Percentiles rank a stretch among this genome's conserved stretches.
Conservation (phyloP, 371 early-diverging fungal genomes). For the Smittium culicis region DNA sequence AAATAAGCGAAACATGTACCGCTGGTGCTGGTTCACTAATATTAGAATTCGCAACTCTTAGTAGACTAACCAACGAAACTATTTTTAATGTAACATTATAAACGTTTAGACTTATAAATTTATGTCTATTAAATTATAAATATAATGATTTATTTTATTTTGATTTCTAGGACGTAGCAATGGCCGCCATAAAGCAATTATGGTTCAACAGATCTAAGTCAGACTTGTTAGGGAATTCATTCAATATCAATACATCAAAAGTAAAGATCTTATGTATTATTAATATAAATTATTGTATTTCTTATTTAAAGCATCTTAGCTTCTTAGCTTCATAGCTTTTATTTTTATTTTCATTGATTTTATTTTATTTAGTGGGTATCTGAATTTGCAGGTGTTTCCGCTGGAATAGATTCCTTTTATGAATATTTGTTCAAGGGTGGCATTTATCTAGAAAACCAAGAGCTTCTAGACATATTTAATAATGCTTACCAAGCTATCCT, state of each 20-base stretch:
- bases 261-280: not conserved
- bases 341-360: too few relatives aligned
- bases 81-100: constrained; percentile 46
- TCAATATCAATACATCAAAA: constrained; percentile 48
- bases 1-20: constrained; percentile 68
- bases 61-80: constrained; percentile 64
- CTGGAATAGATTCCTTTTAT: constrained; percentile 85
- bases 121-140: not conserved
- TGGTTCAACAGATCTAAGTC: constrained; percentile 63
- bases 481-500: constrained; percentile 57
- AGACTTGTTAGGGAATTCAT: constrained; percentile 71
- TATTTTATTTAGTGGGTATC: too few relatives aligned
- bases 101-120: not conserved
- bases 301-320: too few relatives aligned
- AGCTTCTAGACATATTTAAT: constrained; percentile 65
- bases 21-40: constrained; percentile 86
- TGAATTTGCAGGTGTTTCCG: constrained; percentile 62
- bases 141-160: not conserved
- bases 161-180: constrained; percentile 42
- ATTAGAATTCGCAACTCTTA: constrained; percentile 88
- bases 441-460: constrained; percentile 67
- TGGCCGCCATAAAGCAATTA: constrained; percentile 48
- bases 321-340: too few relatives aligned
- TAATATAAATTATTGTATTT: too few relatives aligned
- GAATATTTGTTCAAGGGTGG: constrained; percentile 86